phyloP scores from a whole-genome alignment of 495 filamentous ascomycete species.

The Lentithecium fluviatile region DNA sequence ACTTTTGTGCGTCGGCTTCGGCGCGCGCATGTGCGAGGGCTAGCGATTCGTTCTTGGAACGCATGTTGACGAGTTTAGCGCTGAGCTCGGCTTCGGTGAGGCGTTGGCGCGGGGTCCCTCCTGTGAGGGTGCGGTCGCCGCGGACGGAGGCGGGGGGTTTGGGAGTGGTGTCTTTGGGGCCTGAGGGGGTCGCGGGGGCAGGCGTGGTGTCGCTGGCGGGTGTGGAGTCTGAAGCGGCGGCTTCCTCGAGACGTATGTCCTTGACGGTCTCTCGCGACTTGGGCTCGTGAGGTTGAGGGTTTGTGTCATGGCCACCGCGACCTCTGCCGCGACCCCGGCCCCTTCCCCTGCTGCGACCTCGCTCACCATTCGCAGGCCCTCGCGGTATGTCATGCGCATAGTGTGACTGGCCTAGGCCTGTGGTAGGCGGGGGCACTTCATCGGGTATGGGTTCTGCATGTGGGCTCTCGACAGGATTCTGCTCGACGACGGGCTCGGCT shows the following conservation, averaged over 20 bases:
- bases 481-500: conserved; percentile 43
- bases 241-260: background rate
- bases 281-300: conserved; percentile 1
- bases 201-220: conserved; percentile 8
- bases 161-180: conserved; percentile 16
- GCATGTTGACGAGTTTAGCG: conserved; percentile 58
- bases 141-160: conserved; percentile 54
- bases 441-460: conserved; percentile 13
- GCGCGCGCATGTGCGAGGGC: conserved; percentile 63
- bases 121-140: conserved; percentile 67
- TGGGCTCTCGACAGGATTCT: conserved; percentile 11
- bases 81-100: conserved; percentile 68
- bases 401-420: conserved; percentile 21
- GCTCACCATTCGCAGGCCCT: conserved; percentile 15
- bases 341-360: conserved; percentile 7
- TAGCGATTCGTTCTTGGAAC: conserved; percentile 56
- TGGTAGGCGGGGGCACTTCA: background rate
- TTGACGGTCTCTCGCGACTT: background rate
- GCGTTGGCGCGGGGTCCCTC: conserved; percentile 54
- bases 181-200: conserved; percentile 4
- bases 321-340: conserved; percentile 19
- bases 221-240: too few relatives aligned
- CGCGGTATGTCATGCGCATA: conserved; percentile 15
- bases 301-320: background rate
- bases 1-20: conserved; percentile 66